These are phyloP conservation scores for Carallia brachiata DNA, from an alignment of 345 rosid species.

Conservation along the genomic window DNA sequence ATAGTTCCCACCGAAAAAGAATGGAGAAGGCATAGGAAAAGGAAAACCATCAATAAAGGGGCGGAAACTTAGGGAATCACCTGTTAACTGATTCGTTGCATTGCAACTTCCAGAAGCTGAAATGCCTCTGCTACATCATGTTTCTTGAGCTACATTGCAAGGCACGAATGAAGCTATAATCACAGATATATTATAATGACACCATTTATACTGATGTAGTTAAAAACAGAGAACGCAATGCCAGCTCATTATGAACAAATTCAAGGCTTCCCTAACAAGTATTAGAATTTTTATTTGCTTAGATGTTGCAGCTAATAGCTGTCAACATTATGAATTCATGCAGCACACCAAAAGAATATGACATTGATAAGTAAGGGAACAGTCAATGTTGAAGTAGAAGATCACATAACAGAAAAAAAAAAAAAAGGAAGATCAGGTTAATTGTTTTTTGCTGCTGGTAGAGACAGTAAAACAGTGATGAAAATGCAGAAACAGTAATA, in stretches of 20 bases:
- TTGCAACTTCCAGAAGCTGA: slow-evolving; percentile 89
- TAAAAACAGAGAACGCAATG: slow-evolving; percentile 28
- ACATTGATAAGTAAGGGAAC: neutral
- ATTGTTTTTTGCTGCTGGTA: too few species aligned
- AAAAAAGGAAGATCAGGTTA: too few species aligned
- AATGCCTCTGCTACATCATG: slow-evolving; percentile 82
- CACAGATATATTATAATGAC: neutral
- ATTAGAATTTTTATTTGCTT: slow-evolving; percentile 93
- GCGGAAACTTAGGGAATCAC: too few species aligned
- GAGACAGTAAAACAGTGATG: too few species aligned
- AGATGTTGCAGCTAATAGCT: slow-evolving; percentile 98
- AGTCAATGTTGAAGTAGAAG: neutral
- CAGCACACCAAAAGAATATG: neutral
- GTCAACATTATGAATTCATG: slow-evolving; percentile 21
- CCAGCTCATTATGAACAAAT: slow-evolving; percentile 29
- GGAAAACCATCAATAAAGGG: too few species aligned
- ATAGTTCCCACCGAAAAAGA: slow-evolving; percentile 56
- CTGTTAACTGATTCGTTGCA: slow-evolving; percentile 71
- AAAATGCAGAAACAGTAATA: too few species aligned
- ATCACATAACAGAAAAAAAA: too few species aligned
- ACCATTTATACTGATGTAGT: neutral
- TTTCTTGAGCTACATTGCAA: slow-evolving; percentile 41
- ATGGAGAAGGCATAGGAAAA: too few species aligned
- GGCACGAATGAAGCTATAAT: slow-evolving; percentile 5
- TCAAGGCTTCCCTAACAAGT: slow-evolving; percentile 76